Percentiles rank a stretch among this genome's conserved stretches.
Conservation (phyloP, 1,139 yeast species). For the Sugiyamaella xylanicola region DNA sequence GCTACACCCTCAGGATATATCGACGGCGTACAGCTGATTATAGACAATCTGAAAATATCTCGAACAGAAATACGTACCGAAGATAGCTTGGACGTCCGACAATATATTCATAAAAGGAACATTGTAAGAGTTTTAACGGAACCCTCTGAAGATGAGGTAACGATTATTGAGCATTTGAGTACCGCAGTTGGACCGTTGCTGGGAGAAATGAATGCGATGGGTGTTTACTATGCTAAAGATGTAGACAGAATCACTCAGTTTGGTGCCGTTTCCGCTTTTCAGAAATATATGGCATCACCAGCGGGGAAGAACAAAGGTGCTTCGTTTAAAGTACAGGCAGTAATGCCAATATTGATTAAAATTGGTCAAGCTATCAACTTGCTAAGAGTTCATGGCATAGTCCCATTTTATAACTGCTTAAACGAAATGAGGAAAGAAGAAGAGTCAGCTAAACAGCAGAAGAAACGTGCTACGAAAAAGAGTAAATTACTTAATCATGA, state of each 20-base stretch:
- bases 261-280: conserved; percentile 69
- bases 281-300: conserved; percentile 42
- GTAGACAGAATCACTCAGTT: conserved; percentile 72
- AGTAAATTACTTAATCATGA: conserved; percentile 54
- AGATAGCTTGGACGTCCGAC: conserved; percentile 73
- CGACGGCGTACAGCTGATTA: conserved; percentile 85
- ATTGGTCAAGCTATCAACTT: conserved; percentile 61
- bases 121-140: conserved; percentile 61
- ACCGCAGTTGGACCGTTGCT: conserved; percentile 67
- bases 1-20: conserved; percentile 94
- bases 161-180: conserved; percentile 54
- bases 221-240: conserved; percentile 63
- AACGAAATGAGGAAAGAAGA: conserved; percentile 25
- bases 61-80: conserved; percentile 86
- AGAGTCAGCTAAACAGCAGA: neutral
- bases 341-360: conserved; percentile 58
- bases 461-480: conserved; percentile 28
- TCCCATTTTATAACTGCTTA: conserved; percentile 63
- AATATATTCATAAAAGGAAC: conserved; percentile 72
- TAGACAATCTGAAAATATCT: conserved; percentile 71
- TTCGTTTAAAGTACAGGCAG: conserved; percentile 35
- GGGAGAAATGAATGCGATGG: conserved; percentile 61
- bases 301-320: conserved; percentile 32
- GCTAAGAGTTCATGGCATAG: conserved; percentile 78
- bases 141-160: conserved; percentile 55